These are phyloP conservation scores for Phytophthora tubulina DNA, from an alignment of 352 stramenopile genomes.

Conservation along the genomic window DNA sequence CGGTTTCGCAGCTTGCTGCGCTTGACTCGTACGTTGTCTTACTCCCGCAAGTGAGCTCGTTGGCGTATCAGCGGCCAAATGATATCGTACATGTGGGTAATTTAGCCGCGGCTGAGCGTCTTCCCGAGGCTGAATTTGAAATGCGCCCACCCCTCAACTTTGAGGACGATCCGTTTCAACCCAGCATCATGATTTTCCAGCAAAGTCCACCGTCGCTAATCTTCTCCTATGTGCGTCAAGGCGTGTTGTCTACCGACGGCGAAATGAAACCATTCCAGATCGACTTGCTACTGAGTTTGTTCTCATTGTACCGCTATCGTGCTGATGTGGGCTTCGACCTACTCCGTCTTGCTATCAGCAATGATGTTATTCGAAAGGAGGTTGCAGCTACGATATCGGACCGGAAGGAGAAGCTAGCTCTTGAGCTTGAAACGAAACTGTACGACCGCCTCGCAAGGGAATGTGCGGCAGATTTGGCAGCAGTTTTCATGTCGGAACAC, in stretches of 20 bases:
- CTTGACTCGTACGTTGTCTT: constrained; percentile 84
- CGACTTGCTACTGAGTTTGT: constrained; percentile 83
- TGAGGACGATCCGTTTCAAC: constrained; percentile 15
- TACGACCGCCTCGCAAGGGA: constrained; percentile 80
- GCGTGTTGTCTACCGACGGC: constrained; percentile 39
- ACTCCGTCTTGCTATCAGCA: constrained; percentile 42
- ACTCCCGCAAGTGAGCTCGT: constrained; percentile 48
- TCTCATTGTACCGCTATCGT: constrained; percentile 88
- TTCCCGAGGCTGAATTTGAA: constrained; percentile 71
- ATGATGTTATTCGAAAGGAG: constrained; percentile 29
- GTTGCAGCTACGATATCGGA: constrained; percentile 30
- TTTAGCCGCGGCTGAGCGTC: constrained; percentile 51
- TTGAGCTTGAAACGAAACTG: constrained; percentile 78
- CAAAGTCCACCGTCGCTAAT: constrained; percentile 82
- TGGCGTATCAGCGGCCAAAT: constrained; percentile 26
- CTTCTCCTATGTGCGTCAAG: constrained; percentile 67
- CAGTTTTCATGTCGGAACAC: constrained; percentile 62
- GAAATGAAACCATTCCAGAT: constrained; percentile 62
- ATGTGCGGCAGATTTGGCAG: constrained; percentile 70
- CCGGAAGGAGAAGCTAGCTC: constrained; percentile 59
- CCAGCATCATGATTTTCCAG: constrained; percentile 73
- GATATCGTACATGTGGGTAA: constrained; percentile 59
- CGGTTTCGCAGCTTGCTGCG: constrained; percentile 67
- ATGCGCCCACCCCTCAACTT: constrained; percentile 40
- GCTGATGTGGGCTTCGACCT: constrained; percentile 76